A percentile compares a stretch with the other conserved stretches of the same genome.
phyloP scores from a whole-genome alignment of 2,329 filamentous ascomycete species.

The Dactylellina parvicollis region DNA sequence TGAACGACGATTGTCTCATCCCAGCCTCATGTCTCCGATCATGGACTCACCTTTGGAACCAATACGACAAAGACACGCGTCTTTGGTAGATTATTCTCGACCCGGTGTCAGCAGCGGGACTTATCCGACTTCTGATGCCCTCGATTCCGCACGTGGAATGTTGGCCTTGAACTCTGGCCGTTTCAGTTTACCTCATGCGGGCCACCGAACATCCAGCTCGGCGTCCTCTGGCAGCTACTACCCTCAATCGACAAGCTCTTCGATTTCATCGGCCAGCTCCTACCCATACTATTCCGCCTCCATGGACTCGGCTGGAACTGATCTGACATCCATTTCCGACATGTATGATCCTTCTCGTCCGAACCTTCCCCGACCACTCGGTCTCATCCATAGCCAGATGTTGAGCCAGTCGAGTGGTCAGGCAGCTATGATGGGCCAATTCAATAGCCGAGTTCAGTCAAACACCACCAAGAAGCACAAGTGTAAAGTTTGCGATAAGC shows the following conservation, averaged over 20 bases:
- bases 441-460: slow-evolving; percentile 94
- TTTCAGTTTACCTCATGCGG: slow-evolving; percentile 31
- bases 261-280: slow-evolving; percentile 82
- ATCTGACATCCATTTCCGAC: slow-evolving; percentile 83
- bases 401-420: slow-evolving; percentile 67
- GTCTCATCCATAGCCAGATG: slow-evolving; percentile 64
- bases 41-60: slow-evolving; percentile 59
- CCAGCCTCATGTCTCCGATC: slow-evolving; percentile 74
- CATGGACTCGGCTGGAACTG: slow-evolving; percentile 83
- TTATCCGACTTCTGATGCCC: slow-evolving; percentile 77
- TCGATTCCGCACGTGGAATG: slow-evolving; percentile 94
- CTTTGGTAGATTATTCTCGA: slow-evolving; percentile 71
- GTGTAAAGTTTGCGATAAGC: slow-evolving; percentile 98
- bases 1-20: slow-evolving; percentile 79
- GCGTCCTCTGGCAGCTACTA: slow-evolving; percentile 76
- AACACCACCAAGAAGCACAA: slow-evolving; percentile 99
- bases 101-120: slow-evolving; percentile 67
- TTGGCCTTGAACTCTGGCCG: slow-evolving; percentile 79
- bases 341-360: slow-evolving; percentile 46
- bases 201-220: slow-evolving; percentile 86
- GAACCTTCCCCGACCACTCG: slow-evolving; percentile 77
- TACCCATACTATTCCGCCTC: slow-evolving; percentile 88
- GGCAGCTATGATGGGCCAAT: slow-evolving; percentile 98
- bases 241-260: slow-evolving; percentile 84
- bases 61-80: slow-evolving; percentile 67